A percentile compares a stretch with the other conserved stretches of the same genome.
These are phyloP conservation scores for Aspergillus intermedius DNA, from an alignment of 2,329 filamentous ascomycete genomes.

Conservation along the genomic window DNA sequence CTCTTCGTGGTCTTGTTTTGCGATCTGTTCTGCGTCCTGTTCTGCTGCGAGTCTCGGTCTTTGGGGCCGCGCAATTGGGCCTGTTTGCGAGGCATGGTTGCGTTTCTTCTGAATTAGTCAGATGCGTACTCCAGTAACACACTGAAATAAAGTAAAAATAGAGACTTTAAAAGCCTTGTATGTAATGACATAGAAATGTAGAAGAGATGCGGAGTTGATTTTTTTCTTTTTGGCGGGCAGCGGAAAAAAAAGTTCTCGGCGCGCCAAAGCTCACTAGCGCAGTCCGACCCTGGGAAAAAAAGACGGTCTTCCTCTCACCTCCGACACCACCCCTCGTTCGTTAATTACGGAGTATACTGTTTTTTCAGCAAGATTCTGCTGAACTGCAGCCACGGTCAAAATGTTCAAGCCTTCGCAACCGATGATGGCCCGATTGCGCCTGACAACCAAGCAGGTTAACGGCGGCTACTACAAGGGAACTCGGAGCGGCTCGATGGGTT, in stretches of 20 bases:
- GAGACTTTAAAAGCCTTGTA: constrained; percentile 2
- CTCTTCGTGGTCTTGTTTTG: constrained; percentile 35
- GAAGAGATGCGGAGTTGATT: constrained; percentile 11
- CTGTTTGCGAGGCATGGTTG: constrained; percentile 36
- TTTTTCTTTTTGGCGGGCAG: constrained; percentile 21
- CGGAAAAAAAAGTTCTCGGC: constrained; percentile 31
- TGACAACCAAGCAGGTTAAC: constrained; percentile 89
- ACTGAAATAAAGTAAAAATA: constrained; percentile 2
- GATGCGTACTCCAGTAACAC: background rate
- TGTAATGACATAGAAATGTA: constrained; percentile 7
- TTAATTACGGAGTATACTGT: background rate
- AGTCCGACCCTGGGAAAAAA: constrained; percentile 20
- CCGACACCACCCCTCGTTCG: background rate
- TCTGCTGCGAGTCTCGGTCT: constrained; percentile 22
- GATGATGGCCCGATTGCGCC: constrained; percentile 65
- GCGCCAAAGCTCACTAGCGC: constrained; percentile 22
- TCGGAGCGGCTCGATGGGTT: constrained; percentile 79
- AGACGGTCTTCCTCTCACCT: constrained; percentile 13
- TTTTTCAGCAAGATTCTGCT: background rate
- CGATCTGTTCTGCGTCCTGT: constrained; percentile 32
- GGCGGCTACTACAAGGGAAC: constrained; percentile 98
- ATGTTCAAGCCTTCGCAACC: constrained; percentile 41
- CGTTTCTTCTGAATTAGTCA: constrained; percentile 2
- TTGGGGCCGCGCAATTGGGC: constrained; percentile 35
- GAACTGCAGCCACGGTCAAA: constrained; percentile 6